A percentile compares a stretch with the other conserved stretches of the same genome.
Evolutionary conservation across 2,329 filamentous ascomycete genomes (phyloP).

Genomic region (Ophiostoma sp.): DNA sequence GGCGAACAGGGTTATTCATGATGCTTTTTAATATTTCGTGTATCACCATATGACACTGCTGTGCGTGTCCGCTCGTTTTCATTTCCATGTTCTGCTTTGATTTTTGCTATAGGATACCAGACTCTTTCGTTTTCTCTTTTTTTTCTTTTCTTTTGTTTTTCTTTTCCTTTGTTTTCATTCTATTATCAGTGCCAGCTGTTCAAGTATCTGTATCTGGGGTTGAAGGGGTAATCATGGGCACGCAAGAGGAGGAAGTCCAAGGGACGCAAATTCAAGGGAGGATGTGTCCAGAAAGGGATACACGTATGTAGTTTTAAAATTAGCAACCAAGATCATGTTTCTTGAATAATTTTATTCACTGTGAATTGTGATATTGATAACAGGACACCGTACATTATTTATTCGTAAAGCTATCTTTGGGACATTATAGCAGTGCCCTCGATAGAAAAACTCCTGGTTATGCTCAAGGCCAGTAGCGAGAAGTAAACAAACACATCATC

Average conservation of each 20-base stretch:
- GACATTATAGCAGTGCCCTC: not conserved
- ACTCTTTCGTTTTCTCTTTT: not conserved
- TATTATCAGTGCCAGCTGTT: not conserved
- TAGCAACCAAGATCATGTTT: not conserved
- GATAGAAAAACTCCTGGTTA: not conserved
- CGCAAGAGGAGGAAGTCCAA: conserved; percentile 4
- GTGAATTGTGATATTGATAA: not conserved
- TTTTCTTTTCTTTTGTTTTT: not conserved
- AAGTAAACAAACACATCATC: not conserved
- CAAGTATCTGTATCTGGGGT: not conserved
- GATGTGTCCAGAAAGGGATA: conserved; percentile 33
- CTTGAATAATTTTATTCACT: not conserved
- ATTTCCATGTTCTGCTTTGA: conserved; percentile 15
- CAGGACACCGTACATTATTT: not conserved
- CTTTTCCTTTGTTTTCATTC: not conserved
- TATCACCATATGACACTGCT: not conserved
- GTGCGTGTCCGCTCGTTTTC: not conserved
- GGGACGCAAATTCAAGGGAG: not conserved
- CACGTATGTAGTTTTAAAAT: not conserved
- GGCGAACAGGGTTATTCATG: conserved; percentile 1
- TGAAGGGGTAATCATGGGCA: not conserved
- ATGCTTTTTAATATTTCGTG: not conserved
- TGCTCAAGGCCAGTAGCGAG: not conserved
- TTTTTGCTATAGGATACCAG: conserved; percentile 26
- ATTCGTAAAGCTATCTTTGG: not conserved